phyloP scores from a whole-genome alignment of 177 flowering plant species.

The Tripterygium wilfordii region DNA sequence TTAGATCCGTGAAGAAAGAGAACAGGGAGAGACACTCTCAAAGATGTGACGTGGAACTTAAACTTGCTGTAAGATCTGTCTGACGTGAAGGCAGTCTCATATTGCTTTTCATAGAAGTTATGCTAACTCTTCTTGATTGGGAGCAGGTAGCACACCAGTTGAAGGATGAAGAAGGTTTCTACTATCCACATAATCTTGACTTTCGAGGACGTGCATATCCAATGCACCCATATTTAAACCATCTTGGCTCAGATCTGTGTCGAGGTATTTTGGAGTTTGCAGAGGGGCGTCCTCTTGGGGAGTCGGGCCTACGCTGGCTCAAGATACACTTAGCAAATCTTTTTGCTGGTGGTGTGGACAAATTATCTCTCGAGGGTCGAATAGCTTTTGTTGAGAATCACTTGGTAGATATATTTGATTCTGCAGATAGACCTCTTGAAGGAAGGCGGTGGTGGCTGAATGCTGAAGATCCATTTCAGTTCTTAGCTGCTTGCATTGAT shows the following conservation, averaged over 20 bases:
- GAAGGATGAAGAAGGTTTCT: constrained; percentile 95
- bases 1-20: constrained; percentile 57
- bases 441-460: constrained; percentile 92
- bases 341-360: constrained; percentile 95
- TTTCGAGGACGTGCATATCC: constrained; percentile 99
- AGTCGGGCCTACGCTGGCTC: constrained; percentile 86
- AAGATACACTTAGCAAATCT: constrained; percentile 93
- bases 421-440: constrained; percentile 94
- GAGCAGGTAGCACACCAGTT: constrained; percentile 86
- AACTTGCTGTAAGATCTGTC: constrained; percentile 67
- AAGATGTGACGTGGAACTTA: constrained; percentile 90
- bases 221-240: constrained; percentile 94
- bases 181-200: constrained; percentile 93
- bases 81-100: not conserved
- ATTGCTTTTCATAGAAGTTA: not conserved
- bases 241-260: constrained; percentile 96
- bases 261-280: constrained; percentile 92
- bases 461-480: constrained; percentile 98
- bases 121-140: constrained; percentile 10
- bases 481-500: constrained; percentile 83
- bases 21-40: constrained; percentile 88
- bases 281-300: constrained; percentile 91
- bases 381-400: constrained; percentile 79
- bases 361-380: constrained; percentile 78
- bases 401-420: constrained; percentile 88